phyloP scores from a whole-genome alignment of 371 early-diverging fungal species.

The Conidiobolus incongruus region DNA sequence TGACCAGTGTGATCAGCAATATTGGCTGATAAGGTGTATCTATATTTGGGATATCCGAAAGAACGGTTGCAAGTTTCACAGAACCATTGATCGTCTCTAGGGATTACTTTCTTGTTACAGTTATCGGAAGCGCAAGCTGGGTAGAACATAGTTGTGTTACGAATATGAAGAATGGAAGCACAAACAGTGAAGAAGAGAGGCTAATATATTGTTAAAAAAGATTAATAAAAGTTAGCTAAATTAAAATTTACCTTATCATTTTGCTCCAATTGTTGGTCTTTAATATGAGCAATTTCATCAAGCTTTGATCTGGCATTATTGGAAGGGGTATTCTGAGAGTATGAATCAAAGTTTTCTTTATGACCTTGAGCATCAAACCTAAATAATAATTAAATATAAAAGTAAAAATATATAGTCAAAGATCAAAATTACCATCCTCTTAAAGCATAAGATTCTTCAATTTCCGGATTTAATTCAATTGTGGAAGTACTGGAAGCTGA shows the following conservation, averaged over 20 bases:
- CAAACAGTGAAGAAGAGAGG: constrained; percentile 42
- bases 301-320: too few species aligned
- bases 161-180: constrained; percentile 36
- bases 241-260: too few species aligned
- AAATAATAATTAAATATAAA: too few species aligned
- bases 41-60: constrained; percentile 39
- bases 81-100: constrained; percentile 45
- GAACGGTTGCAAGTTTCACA: constrained; percentile 78
- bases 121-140: constrained; percentile 61
- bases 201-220: constrained; percentile 8
- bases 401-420: too few species aligned
- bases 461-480: constrained; percentile 55
- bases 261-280: too few species aligned
- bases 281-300: too few species aligned
- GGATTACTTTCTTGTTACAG: constrained; percentile 76
- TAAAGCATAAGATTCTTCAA: constrained; percentile 53
- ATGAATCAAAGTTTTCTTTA: too few species aligned
- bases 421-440: constrained; percentile 63
- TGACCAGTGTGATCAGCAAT: too few species aligned
- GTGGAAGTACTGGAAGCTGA: constrained; percentile 25
- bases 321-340: too few species aligned
- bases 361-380: too few species aligned
- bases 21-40: too few species aligned
- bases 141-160: constrained; percentile 44
- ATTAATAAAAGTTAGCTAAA: neutral